Conservation (phyloP, 73 alveolate genomes). For the Uronychia setigera region DNA sequence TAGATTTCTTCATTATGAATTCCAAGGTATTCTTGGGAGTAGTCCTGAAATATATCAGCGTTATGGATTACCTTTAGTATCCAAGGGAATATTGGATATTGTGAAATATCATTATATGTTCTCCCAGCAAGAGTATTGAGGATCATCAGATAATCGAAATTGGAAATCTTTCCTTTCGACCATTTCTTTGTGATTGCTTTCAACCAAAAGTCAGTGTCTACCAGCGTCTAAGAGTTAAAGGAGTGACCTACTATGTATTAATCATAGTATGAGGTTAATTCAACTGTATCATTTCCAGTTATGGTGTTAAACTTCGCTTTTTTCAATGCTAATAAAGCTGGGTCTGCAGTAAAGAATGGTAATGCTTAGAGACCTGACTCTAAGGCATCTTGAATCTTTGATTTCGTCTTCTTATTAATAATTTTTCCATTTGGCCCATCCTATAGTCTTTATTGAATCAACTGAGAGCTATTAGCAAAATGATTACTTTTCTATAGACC, state of each 20-base stretch:
- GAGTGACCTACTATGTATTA: too few species aligned
- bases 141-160: conserved; percentile 83
- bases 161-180: conserved; percentile 84
- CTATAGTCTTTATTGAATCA: not conserved
- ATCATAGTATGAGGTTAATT: too few species aligned
- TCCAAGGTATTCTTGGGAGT: too few species aligned
- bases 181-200: conserved; percentile 79
- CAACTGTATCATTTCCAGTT: too few species aligned
- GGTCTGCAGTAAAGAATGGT: not conserved
- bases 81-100: conserved; percentile 97
- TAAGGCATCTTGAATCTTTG: not conserved
- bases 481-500: not conserved
- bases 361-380: not conserved
- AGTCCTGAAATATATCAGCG: too few species aligned
- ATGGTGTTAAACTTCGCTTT: too few species aligned
- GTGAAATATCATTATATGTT: conserved; percentile 90
- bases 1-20: not conserved
- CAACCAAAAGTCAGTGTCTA: too few species aligned
- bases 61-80: conserved; percentile 31
- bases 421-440: not conserved
- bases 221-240: too few species aligned
- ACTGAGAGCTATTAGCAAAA: not conserved
- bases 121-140: conserved; percentile 88
- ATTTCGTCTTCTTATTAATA: not conserved
- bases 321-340: too few species aligned